Evolutionary conservation across 345 rosid genomes (phyloP).

Genomic region (Arabis alpina): DNA sequence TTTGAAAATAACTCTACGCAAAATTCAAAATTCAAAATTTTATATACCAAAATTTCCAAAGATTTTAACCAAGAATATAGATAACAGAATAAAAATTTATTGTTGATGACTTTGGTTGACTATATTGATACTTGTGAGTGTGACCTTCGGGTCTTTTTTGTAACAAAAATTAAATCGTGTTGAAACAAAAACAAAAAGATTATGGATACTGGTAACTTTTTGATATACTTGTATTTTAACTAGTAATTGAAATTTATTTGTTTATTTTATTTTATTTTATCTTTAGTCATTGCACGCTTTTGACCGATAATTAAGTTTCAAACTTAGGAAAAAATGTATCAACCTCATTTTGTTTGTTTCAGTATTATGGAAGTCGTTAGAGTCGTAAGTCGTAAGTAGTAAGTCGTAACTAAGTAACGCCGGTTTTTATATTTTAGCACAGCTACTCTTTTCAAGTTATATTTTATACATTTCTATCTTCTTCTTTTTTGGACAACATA

Average conservation of each 20-base stretch:
- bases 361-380: not conserved
- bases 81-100: too few species aligned
- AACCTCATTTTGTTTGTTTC: not conserved
- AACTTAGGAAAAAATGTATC: not conserved
- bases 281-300: slow-evolving; percentile 3
- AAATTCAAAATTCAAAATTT: too few species aligned
- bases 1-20: too few species aligned
- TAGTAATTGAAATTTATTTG: not conserved
- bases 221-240: not conserved
- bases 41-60: too few species aligned
- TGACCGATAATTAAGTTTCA: slow-evolving; percentile 4
- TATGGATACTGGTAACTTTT: not conserved
- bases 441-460: not conserved
- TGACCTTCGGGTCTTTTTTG: too few species aligned
- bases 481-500: too few species aligned
- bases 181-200: too few species aligned
- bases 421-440: not conserved
- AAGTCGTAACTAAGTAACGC: not conserved
- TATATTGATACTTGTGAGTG: too few species aligned
- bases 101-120: too few species aligned
- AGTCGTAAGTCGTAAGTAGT: not conserved
- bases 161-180: too few species aligned
- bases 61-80: too few species aligned
- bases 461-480: not conserved
- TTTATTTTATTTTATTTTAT: not conserved